Conservation (phyloP, 1,284 basidiomycete genomes). For the Ustilago loliicola region DNA sequence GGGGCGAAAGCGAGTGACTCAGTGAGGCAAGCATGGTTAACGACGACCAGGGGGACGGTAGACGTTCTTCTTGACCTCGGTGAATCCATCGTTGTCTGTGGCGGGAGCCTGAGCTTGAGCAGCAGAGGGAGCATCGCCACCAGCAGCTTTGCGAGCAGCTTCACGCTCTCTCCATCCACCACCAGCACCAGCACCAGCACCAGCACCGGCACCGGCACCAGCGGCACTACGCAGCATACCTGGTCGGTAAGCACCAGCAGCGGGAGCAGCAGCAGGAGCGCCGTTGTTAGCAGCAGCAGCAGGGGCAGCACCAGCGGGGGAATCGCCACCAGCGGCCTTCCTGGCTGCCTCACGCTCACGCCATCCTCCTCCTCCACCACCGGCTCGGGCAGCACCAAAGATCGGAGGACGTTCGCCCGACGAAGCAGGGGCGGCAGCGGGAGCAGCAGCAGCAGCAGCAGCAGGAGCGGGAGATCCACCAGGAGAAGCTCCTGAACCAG, state of each 20-base stretch:
- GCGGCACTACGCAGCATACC: conserved; percentile 46
- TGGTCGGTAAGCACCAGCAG: conserved; percentile 40
- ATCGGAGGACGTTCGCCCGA: conserved; percentile 38
- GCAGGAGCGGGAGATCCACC: conserved; percentile 15
- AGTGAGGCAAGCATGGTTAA: neutral
- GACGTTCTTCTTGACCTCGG: conserved; percentile 51
- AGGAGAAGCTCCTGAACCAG: conserved; percentile 10
- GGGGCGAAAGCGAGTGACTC: neutral
- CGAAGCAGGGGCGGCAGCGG: conserved; percentile 16
- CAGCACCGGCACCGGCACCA: conserved; percentile 16
- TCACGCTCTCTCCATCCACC: conserved; percentile 50
- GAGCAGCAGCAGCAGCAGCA: conserved; percentile 26
- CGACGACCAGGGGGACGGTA: conserved; percentile 52
- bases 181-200: conserved; percentile 12
- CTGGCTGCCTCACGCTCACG: conserved; percentile 38
- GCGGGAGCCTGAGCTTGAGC: conserved; percentile 28
- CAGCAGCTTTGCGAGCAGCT: conserved; percentile 48
- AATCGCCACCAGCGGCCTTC: conserved; percentile 31
- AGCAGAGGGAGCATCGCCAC: conserved; percentile 31
- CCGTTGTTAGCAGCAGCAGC: conserved; percentile 24
- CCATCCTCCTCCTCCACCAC: conserved; percentile 32
- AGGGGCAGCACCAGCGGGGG: conserved; percentile 24
- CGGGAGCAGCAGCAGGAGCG: conserved; percentile 24
- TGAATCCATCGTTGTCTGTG: conserved; percentile 54
- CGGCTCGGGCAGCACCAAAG: conserved; percentile 39